Evolutionary conservation across 1,284 basidiomycete genomes (phyloP), one percentile per base, ranked within the genome.

Genomic region (Phaffia rhodozyma): DNA sequence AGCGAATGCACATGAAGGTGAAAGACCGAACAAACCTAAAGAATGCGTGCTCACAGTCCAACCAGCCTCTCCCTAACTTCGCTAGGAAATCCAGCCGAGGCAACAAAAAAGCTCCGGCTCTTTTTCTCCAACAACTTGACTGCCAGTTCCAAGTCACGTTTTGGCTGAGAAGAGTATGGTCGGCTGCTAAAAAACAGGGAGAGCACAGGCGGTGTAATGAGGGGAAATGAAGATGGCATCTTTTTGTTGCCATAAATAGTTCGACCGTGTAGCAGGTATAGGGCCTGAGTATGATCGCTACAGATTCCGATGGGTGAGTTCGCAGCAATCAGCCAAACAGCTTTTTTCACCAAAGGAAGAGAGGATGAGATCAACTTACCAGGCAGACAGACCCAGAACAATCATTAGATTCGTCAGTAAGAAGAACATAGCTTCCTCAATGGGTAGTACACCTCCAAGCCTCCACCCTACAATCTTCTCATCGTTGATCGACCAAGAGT

Each of bases 61-160:
- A 51, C 61, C 53, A 49, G 56, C 54, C 65, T 48, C 55, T 62
- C 48, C 60, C 66, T 3, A 3, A 61, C 60, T 29, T 54, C 51
- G 21, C 52, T 43, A 21, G 66, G 62, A 50, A 70, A 70, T 18
- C 56, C 62, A 27, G 64, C 58, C 53, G 67, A 67, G 47, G 69
- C 69, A 50, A 69, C 60, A 43, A 66, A 66, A 53, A 70, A 70
- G 56, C 68, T 68, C 56, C 66, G 66, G 38, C 67, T 67, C 43
- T 67, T 63, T 23, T 55, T 57, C 55, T 66, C 55, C 20, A 70
- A 60, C 23, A 69, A 16, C 58, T 30, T 52, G 54, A 61, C 56
- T 9, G 52, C 62, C 29, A 52, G 47, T 29, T 51, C 25, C 21
- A 58, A 47, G 21, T 58, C 61, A 4, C n/a, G 20, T 47, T 61